Evolutionary conservation across 2,329 filamentous ascomycete genomes (phyloP), one percentile per base, ranked within the genome.

Genomic region (Endothia cerciana): DNA sequence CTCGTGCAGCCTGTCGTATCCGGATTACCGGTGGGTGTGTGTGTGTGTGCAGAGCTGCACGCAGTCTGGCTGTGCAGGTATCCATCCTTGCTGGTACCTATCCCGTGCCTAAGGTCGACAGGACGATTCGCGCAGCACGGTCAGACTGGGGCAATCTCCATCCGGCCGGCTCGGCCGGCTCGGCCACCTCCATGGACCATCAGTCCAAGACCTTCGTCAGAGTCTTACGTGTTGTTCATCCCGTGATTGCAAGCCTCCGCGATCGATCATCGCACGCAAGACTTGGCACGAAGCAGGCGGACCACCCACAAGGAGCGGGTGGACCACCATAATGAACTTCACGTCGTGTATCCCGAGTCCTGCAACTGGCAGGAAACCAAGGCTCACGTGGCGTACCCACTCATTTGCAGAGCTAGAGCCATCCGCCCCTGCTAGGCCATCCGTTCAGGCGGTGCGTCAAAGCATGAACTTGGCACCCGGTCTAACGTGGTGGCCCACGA

Each of bases 311-410:
- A 51, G 47, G 22, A 51, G 62, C 47, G 38, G 28, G 28, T 49
- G 57, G 49, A 30, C 51, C 40, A 58, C 49, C 40, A 58, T 40
- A 62, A 61, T 65, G 41, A 55, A 25, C 65, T 58, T 63, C 56
- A 63, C 51, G 60, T 51, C 56, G 64, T 68, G 66, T 63, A 63
- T 66, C 61, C 61, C 43, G 64, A 66, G 15, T 55, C 41, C 60
- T 68, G 66, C 64, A 66, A 63, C 66, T 63, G 57, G 64, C 61
- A 58, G 57, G 25, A 49, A 25, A 49, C 41, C 19, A 49, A 56
- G 45, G 53, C 60, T 68, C 66, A 68, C 66, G 66, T 68, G 66
- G 66, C 66, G 58, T 68, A 63, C 60, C 66, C 66, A 65, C 66
- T 61, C 60, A 68, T 63, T 55, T 68, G 66, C 64, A 64, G 64